phyloP scores from a whole-genome alignment of 2,329 filamentous ascomycete species.

The Bipolaris cookei region DNA sequence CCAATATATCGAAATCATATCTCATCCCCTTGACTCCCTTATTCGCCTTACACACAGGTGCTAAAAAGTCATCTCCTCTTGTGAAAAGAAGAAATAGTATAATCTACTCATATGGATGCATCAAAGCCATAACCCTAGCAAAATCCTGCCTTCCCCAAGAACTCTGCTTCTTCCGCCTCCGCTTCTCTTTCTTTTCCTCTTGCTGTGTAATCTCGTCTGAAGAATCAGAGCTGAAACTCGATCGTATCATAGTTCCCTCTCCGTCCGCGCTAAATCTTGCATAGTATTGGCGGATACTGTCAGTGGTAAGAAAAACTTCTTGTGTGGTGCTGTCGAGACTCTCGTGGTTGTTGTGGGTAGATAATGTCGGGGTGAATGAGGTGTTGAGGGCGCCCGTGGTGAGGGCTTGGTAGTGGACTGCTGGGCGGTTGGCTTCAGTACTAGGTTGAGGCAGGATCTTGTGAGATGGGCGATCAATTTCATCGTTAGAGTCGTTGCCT shows the following conservation, averaged over 20 bases:
- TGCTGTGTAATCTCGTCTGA: background rate
- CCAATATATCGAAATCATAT: too few species aligned
- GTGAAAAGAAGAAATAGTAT: background rate
- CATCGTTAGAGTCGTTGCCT: background rate
- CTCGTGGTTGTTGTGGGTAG: background rate
- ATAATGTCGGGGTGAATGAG: background rate
- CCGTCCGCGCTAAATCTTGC: background rate
- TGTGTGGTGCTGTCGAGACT: background rate
- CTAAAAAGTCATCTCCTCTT: too few species aligned
- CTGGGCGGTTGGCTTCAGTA: background rate
- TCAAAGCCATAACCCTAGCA: conserved; percentile 5
- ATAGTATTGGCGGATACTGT: background rate
- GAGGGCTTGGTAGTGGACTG: background rate
- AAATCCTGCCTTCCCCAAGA: background rate
- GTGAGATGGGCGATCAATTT: background rate
- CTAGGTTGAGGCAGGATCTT: background rate
- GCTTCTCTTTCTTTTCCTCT: background rate
- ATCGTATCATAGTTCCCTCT: background rate
- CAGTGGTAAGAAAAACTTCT: background rate
- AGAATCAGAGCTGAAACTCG: conserved; percentile 6
- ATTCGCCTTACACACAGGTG: too few species aligned
- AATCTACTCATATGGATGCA: background rate
- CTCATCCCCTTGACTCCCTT: too few species aligned
- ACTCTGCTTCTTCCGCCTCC: background rate
- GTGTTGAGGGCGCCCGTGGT: background rate